A percentile compares a stretch with the other conserved stretches of the same genome.
These are phyloP conservation scores for Podaxis sp. DNA, from an alignment of 768 basidiomycete genomes.

Conservation along the genomic window DNA sequence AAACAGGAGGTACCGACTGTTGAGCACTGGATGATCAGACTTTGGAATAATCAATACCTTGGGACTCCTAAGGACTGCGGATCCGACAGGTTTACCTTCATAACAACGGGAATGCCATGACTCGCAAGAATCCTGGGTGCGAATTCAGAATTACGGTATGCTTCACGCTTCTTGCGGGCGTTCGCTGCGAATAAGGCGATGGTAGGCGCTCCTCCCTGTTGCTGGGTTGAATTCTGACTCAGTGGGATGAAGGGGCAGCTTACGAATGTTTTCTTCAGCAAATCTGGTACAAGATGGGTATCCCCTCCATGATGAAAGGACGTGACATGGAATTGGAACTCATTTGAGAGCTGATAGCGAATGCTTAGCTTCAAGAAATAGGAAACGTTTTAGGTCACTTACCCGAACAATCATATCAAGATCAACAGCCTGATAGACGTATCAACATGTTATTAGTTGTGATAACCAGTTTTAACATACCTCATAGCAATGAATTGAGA, in stretches of 20 bases:
- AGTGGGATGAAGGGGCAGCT: neutral
- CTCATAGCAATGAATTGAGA: conserved; percentile 43
- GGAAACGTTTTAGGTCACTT: conserved; percentile 17
- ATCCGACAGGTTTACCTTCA: conserved; percentile 51
- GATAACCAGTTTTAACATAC: conserved; percentile 12
- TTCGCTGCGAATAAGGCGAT: conserved; percentile 72
- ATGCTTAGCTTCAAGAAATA: neutral
- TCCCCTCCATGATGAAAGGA: conserved; percentile 80
- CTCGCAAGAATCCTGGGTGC: conserved; percentile 69
- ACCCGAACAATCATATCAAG: conserved; percentile 65
- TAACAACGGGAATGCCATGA: conserved; percentile 58
- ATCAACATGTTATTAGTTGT: neutral
- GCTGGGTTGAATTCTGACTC: neutral
- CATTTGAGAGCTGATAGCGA: conserved; percentile 57
- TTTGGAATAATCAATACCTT: conserved; percentile 16
- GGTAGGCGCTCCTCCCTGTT: conserved; percentile 49
- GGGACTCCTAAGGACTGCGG: no score
- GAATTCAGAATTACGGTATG: conserved; percentile 68
- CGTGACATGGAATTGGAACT: conserved; percentile 74
- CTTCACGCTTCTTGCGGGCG: conserved; percentile 46
- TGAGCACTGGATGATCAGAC: conserved; percentile 54
- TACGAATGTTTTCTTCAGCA: conserved; percentile 70
- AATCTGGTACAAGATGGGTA: conserved; percentile 73
- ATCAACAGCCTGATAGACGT: conserved; percentile 48
- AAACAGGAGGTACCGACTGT: conserved; percentile 62